These are phyloP conservation scores for Epichloe gansuensis DNA, from an alignment of 2,329 filamentous ascomycete genomes.

Conservation along the genomic window DNA sequence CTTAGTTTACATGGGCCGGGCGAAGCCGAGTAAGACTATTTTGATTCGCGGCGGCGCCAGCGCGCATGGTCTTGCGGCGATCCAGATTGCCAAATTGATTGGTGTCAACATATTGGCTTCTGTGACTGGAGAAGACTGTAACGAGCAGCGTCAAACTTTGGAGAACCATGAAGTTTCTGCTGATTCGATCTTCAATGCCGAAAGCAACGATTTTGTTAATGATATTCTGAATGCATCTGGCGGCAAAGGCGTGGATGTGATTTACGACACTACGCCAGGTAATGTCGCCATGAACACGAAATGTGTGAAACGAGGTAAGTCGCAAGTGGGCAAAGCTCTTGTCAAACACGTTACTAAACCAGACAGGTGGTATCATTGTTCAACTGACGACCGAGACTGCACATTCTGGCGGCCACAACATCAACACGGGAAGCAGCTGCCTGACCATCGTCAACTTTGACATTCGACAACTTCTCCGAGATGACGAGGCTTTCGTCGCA, in stretches of 20 bases:
- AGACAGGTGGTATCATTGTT: constrained; percentile 20
- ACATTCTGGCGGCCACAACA: constrained; percentile 5
- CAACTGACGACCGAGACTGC: constrained; percentile 18
- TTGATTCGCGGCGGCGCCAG: constrained; percentile 34
- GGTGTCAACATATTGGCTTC: constrained; percentile 32
- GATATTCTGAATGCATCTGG: constrained; percentile 21
- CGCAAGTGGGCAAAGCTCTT: neutral
- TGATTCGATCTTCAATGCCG: constrained; percentile 26
- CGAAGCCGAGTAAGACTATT: constrained; percentile 18
- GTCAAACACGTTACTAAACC: neutral
- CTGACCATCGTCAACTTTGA: constrained; percentile 22
- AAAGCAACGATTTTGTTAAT: constrained; percentile 22
- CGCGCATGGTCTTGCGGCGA: constrained; percentile 30
- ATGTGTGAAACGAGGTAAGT: constrained; percentile 26
- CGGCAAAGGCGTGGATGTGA: constrained; percentile 26
- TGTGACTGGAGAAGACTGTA: constrained; percentile 16
- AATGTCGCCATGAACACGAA: constrained; percentile 19
- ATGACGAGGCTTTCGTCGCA: constrained; percentile 21
- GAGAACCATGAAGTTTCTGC: constrained; percentile 20
- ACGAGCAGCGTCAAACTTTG: constrained; percentile 26
- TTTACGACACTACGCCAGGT: constrained; percentile 33
- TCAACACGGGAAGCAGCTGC: constrained; percentile 3
- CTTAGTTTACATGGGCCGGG: constrained; percentile 22
- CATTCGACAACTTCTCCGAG: constrained; percentile 18
- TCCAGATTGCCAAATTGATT: constrained; percentile 25